phyloP scores from a whole-genome alignment of 345 rosid genomes.

The Psidium guajava region DNA sequence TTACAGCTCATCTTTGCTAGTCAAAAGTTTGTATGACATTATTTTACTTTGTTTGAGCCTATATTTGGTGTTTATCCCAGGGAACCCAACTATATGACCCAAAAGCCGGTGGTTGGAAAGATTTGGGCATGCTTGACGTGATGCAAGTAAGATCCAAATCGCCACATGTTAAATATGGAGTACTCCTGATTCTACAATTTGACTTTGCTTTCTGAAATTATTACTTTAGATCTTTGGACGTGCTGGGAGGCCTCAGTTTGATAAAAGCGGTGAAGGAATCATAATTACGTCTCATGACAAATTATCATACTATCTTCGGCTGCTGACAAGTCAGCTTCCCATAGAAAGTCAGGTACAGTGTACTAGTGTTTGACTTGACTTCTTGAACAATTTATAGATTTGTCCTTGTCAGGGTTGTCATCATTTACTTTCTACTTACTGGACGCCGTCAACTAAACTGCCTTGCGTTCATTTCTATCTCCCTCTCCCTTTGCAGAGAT shows the following conservation, averaged over 20 bases:
- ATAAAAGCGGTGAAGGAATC: conserved; percentile 97
- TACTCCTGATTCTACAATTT: not conserved
- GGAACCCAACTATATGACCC: conserved; percentile 96
- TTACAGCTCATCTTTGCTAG: not conserved
- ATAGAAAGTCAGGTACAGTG: conserved; percentile 89
- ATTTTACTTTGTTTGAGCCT: not conserved
- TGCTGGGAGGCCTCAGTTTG: conserved; percentile 99
- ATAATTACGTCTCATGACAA: conserved; percentile 96
- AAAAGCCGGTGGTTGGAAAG: conserved; percentile 99
- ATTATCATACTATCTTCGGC: conserved; percentile 76
- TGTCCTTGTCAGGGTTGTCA: not conserved
- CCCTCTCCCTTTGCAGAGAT: not conserved
- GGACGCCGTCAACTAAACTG: not conserved
- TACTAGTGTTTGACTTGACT: not conserved
- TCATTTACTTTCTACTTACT: not conserved
- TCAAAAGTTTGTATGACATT: not conserved
- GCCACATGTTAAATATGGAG: not conserved
- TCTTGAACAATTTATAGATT: not conserved
- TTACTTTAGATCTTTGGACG: conserved; percentile 83
- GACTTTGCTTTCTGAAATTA: not conserved
- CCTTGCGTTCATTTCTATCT: not conserved
- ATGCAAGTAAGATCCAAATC: conserved; percentile 58
- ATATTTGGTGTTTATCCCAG: conserved; percentile 24
- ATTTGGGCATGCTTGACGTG: conserved; percentile 97
- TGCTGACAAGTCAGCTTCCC: conserved; percentile 95